Evolutionary conservation across 805 yeast species (phyloP), one percentile per base, ranked within the genome.

Genomic region (Candida taoyuanica): DNA sequence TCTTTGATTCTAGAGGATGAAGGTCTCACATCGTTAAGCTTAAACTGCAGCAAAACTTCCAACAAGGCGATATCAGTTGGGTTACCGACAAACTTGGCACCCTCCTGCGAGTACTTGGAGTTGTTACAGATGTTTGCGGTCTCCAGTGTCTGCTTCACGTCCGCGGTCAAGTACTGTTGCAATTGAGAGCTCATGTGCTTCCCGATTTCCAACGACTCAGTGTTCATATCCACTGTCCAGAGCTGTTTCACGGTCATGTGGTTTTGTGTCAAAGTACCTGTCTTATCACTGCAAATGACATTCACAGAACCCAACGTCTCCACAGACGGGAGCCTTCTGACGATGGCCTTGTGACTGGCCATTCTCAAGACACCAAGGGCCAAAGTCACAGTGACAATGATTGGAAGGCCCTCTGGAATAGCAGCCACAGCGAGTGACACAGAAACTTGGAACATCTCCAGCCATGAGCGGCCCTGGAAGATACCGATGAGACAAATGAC

Each of bases 361-460:
- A 93, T 93, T 65, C 98, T 74, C 49, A 93, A 69, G 31, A 93
- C 98, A 34, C 98, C 98, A 17, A 93, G 69, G 0, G 98, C 99
- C 46, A 93, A 69, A 0, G 98, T 93, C 8, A 93, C 98, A 5
- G 99, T 91, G 29, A 93, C 98, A 59, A 93, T 93, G 53, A 93
- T 93, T 1, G 99, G 98, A 49, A 93, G 73, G 38, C 99, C 99
- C 63, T 93, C 99, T 5, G 99, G 99, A 52, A 93, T 93, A 4
- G 98, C 98, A 35, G 99, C 99, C 15, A 93, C 99, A 3, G 98
- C 99, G 46, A 93, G 70, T 2, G 97, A 88, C 8, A 93, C 99
- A 1, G 96, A 86, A 42, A 93, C 88, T 61, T 91, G 96, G 65
- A 93, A 91, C 97, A 94, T 93, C 47, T 93, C 98, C 41, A 93